phyloP scores from a whole-genome alignment of 2,329 filamentous ascomycete species.

The Coniochaeta sp. region DNA sequence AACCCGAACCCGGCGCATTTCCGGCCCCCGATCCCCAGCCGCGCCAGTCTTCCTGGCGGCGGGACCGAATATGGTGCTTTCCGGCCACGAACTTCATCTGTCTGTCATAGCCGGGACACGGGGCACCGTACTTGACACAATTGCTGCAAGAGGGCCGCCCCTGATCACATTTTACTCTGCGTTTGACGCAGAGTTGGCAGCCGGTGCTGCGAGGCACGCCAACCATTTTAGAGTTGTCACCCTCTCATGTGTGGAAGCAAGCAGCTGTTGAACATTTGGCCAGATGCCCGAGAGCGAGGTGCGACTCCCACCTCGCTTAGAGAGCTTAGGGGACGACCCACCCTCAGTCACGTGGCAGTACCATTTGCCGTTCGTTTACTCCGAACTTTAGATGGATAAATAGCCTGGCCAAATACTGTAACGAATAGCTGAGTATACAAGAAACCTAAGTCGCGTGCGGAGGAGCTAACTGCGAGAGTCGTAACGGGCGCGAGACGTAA shows the following conservation, averaged over 20 bases:
- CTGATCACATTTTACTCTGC: slow-evolving; percentile 39
- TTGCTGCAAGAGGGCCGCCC: slow-evolving; percentile 30
- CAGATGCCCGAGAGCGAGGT: background rate
- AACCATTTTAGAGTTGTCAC: slow-evolving; percentile 19
- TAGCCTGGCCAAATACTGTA: too few species aligned
- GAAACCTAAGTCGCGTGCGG: too few species aligned
- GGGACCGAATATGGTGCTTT: slow-evolving; percentile 29
- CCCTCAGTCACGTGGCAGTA: background rate
- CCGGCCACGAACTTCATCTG: slow-evolving; percentile 29
- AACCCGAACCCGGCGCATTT: background rate
- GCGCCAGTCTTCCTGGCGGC: slow-evolving; percentile 8
- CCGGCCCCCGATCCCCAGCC: background rate
- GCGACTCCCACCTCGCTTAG: too few species aligned
- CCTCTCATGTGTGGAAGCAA: background rate
- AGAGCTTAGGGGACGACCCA: background rate
- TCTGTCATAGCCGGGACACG: slow-evolving; percentile 31
- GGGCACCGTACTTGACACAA: slow-evolving; percentile 28
- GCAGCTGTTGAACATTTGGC: too few species aligned
- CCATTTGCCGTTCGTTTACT: background rate
- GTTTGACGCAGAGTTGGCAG: slow-evolving; percentile 31
- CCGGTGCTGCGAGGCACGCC: slow-evolving; percentile 29
- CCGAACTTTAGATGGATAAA: too few species aligned
- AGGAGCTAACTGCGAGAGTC: too few species aligned
- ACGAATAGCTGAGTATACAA: too few species aligned
- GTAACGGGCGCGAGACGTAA: too few species aligned